A percentile compares a stretch with the other conserved stretches of the same genome.
Conservation (phyloP, 768 basidiomycete species). For the Boletus edulis region DNA sequence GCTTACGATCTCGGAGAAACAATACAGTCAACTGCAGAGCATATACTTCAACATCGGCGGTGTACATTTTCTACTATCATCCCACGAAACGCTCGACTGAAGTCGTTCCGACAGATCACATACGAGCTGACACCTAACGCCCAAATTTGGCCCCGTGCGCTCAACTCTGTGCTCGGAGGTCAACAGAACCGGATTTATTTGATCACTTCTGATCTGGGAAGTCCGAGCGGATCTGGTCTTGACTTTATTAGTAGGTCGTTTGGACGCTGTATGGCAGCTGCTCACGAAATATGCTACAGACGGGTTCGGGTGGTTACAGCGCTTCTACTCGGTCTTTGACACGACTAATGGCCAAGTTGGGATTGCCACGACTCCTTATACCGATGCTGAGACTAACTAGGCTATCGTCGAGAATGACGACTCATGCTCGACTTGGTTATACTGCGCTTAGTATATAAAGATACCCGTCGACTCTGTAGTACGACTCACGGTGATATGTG, state of each 20-base stretch:
- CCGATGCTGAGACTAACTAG: slow-evolving; percentile 42
- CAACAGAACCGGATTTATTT: slow-evolving; percentile 49
- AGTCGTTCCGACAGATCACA: slow-evolving; percentile 34
- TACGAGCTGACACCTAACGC: slow-evolving; percentile 61
- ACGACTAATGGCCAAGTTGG: slow-evolving; percentile 28
- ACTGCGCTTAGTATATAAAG: too few relatives aligned
- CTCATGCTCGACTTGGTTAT: too few relatives aligned
- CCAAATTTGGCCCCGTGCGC: slow-evolving; percentile 65
- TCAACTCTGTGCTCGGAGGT: slow-evolving; percentile 60
- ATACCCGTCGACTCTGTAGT: too few relatives aligned
- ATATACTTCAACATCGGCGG: slow-evolving; percentile 52
- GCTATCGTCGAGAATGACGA: background rate
- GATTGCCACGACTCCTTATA: slow-evolving; percentile 36
- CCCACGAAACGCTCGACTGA: background rate
- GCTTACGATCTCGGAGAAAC: slow-evolving; percentile 47
- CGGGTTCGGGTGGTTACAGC: slow-evolving; percentile 57
- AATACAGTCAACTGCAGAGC: slow-evolving; percentile 49
- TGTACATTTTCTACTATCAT: slow-evolving; percentile 20
- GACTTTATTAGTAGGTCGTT: slow-evolving; percentile 57
- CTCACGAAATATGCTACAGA: slow-evolving; percentile 32
- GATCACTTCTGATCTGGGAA: slow-evolving; percentile 53
- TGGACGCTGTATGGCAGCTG: background rate
- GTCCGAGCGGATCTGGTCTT: slow-evolving; percentile 50
- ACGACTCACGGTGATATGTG: too few relatives aligned
- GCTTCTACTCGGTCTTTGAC: slow-evolving; percentile 58